These are phyloP conservation scores for Fusarium nygamai DNA, from an alignment of 2,329 filamentous ascomycete species.

Conservation along the genomic window DNA sequence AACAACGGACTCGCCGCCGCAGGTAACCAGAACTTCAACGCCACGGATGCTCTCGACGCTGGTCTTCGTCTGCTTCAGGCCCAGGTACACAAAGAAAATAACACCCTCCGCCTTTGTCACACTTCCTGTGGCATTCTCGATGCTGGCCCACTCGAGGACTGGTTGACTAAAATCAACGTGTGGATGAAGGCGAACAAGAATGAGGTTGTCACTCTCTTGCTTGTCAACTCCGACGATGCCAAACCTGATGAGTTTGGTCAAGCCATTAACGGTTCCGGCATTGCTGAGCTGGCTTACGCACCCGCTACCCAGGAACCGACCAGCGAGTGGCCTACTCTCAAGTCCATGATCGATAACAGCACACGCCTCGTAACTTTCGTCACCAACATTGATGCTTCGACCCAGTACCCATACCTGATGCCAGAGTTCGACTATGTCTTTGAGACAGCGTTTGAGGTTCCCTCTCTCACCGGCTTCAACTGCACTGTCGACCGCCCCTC, in stretches of 20 bases:
- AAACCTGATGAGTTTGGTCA: conserved; percentile 63
- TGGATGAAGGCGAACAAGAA: conserved; percentile 78
- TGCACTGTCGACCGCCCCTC: conserved; percentile 76
- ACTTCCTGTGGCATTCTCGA: conserved; percentile 73
- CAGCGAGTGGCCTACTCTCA: conserved; percentile 75
- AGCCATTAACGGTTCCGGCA: conserved; percentile 66
- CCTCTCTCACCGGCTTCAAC: conserved; percentile 71
- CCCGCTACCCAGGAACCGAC: conserved; percentile 57
- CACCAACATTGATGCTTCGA: conserved; percentile 59
- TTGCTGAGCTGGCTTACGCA: conserved; percentile 69
- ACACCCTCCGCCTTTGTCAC: conserved; percentile 75
- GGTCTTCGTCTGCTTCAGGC: conserved; percentile 77
- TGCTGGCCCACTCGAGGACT: conserved; percentile 70
- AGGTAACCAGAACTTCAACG: conserved; percentile 80
- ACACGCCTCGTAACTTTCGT: conserved; percentile 77
- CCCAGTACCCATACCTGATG: conserved; percentile 66
- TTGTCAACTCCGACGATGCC: conserved; percentile 75
- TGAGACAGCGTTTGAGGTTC: conserved; percentile 76
- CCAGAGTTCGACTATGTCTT: conserved; percentile 74
- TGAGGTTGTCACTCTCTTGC: conserved; percentile 79
- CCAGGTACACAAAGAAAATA: conserved; percentile 73
- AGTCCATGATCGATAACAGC: conserved; percentile 70
- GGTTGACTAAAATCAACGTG: conserved; percentile 70
- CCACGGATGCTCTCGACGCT: conserved; percentile 74
- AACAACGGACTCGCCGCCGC: conserved; percentile 67